phyloP scores from a whole-genome alignment of 2,329 filamentous ascomycete species.

The Diaporthe longicolla region DNA sequence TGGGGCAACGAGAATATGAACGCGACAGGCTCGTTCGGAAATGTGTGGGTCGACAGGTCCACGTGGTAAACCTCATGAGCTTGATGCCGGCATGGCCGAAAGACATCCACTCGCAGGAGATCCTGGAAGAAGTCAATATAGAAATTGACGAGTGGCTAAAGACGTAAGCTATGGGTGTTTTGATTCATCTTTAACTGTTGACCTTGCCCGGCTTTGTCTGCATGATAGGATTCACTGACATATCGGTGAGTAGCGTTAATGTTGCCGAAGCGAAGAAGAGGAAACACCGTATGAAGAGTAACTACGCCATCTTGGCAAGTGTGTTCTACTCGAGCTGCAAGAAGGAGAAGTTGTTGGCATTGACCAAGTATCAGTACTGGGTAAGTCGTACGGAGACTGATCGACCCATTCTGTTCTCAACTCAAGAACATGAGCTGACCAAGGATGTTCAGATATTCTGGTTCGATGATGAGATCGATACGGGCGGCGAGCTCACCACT shows the following conservation, averaged over 20 bases:
- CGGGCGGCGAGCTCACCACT: conserved; percentile 14
- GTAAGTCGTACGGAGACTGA: not conserved
- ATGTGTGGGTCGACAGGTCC: not conserved
- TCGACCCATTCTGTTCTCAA: not conserved
- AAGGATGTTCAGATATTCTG: not conserved
- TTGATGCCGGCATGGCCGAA: conserved; percentile 3
- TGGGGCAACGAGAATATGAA: conserved; percentile 5
- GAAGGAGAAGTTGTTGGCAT: not conserved
- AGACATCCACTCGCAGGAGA: not conserved
- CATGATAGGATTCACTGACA: not conserved
- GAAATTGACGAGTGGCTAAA: conserved; percentile 9
- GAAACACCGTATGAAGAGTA: not conserved
- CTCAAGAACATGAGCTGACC: not conserved
- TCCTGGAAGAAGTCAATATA: not conserved
- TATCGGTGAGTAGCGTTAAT: not conserved
- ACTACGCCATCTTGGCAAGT: not conserved
- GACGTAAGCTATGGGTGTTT: not conserved
- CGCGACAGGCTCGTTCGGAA: not conserved
- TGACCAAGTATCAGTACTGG: conserved; percentile 21
- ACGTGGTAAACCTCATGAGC: conserved; percentile 1
- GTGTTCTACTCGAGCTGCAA: conserved; percentile 1
- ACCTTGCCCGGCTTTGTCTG: too few species aligned
- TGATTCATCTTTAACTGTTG: not conserved
- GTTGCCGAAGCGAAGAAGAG: not conserved
- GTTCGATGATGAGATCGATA: conserved; percentile 13